Base-by-base conservation (phyloP, 192 early-diverging fungal genomes). In the Diversispora eburnea region DNA sequence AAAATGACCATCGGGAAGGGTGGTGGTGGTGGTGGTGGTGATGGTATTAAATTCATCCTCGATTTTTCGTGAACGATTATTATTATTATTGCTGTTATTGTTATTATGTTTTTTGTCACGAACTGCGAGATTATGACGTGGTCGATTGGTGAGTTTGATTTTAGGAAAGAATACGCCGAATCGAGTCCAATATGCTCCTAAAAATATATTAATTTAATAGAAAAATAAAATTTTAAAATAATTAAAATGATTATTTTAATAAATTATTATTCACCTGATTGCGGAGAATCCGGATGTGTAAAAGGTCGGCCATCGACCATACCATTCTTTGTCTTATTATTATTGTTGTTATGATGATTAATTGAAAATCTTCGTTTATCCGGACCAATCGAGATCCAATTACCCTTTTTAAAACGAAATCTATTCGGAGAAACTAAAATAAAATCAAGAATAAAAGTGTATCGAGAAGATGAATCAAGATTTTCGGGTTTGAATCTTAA, bases 141-240 rank as follows among this genome's bases (percentile, higher is more conserved):
- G 65, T 7, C 47, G 70, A 73, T 88, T 88, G 3, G 83, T 81
- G 8, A 87, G 70, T 77, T 87, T 87, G 69, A 82, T 68, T 48
- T 84, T 85, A 25, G 78, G 47, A 63, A 88, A 88, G n/a, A 73
- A 71, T 3, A 82, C 76, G 0, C 73, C 70, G 13, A 76, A 54
- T 8, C 60, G 51, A 76, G 79, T 86, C 85, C 85, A 85, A 55
- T 80, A 64, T 3, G 33, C 12, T 0, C 83, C 82, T 42, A 33
- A n/a, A n/a, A n/a, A 49, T 49, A 49, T 49, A 49, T 49, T 10
- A 10, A 49, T 49, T n/a, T n/a, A n/a, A n/a, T n/a, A n/a, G n/a
- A n/a, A n/a, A 49, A 49, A 49, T 49, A 49, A 8, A 49, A 49
- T 2, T 8, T 49, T 13, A 2, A 2, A 49, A 8, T 49, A 45